Base-by-base conservation (phyloP, 345 rosid genomes). In the Citropsis articulata region DNA sequence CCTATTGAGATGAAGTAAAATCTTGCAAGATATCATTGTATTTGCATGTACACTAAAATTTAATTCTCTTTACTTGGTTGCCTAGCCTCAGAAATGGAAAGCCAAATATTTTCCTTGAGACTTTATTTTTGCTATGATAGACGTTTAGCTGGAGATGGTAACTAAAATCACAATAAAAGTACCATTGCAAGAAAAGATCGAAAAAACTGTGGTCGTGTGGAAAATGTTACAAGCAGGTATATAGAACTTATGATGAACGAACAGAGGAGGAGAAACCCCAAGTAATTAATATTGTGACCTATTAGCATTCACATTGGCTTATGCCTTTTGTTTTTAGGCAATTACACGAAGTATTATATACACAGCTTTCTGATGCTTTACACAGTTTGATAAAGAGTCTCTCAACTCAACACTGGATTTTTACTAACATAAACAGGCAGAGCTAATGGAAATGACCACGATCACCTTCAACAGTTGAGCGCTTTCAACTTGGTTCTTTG, bases 1-100 rank as follows among this genome's bases (percentile, higher is more conserved):
- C 72, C 56, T 36, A n/a, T 53, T 53, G 59, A 74, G 74, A 60
- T 79, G 74, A 55, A 53, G 33, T 33, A 22, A 28, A 53, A 53
- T 61, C 40, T 38, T 67, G 22, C 57, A 1, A 36, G 7, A 61
- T 75, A 21, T 24, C 69, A 6, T 30, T 35, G 62, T 48, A 36
- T 71, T 71, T 64, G 16, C 13, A 45, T 13, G 50, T 45, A 45
- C 50, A 3, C 50, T 45, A 45, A 13, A 45, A 33, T 40, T 9
- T 9, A 16, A 10, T 76, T 36, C n/a, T 28, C 27, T 40, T 75
- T 30, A 55, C 9, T 53, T 76, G 63, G 6, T 57, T 63, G 36
- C 48, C 30, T 31, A 33, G 21, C 38, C 22, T 33, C 28, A n/a
- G 53, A 27, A 61, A 62, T 22, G 40, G 24, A 45, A 30, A 40